These are phyloP conservation scores for Botryosphaeria dothidea DNA, from an alignment of 2,329 filamentous ascomycete genomes.

Conservation along the genomic window DNA sequence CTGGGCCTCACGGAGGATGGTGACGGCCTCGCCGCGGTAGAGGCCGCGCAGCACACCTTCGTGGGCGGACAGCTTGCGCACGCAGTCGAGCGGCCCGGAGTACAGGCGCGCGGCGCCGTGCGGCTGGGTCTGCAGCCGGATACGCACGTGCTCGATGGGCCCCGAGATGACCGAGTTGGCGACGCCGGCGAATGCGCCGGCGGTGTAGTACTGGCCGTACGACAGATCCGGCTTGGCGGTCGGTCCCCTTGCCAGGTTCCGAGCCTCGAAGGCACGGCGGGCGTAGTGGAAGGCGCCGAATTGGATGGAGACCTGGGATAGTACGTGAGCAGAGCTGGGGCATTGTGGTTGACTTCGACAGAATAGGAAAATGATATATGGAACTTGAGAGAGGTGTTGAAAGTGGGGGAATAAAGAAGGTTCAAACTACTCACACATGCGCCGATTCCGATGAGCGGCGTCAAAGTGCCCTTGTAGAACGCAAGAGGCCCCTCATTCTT, in stretches of 20 bases:
- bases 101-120: constrained; percentile 81
- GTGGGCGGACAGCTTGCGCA: constrained; percentile 73
- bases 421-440: constrained; percentile 67
- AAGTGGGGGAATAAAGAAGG: neutral
- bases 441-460: constrained; percentile 91
- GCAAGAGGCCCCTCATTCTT: constrained; percentile 83
- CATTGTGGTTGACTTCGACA: too few species aligned
- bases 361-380: neutral
- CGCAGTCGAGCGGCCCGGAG: constrained; percentile 82
- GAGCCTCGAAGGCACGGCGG: constrained; percentile 78
- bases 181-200: constrained; percentile 89
- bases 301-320: constrained; percentile 73
- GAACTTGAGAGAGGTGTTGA: neutral
- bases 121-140: constrained; percentile 93
- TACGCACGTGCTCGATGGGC: constrained; percentile 96
- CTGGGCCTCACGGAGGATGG: constrained; percentile 83
- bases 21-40: constrained; percentile 87
- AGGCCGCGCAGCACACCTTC: constrained; percentile 71
- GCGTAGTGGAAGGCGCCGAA: constrained; percentile 97
- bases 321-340: neutral
- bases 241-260: constrained; percentile 57
- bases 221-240: constrained; percentile 53
- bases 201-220: constrained; percentile 84
- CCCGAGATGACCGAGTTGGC: constrained; percentile 86
- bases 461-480: constrained; percentile 98